Evolutionary conservation across 2,329 filamentous ascomycete genomes (phyloP), one percentile per base, ranked within the genome.

Genomic region (Diaporthe caulivora): DNA sequence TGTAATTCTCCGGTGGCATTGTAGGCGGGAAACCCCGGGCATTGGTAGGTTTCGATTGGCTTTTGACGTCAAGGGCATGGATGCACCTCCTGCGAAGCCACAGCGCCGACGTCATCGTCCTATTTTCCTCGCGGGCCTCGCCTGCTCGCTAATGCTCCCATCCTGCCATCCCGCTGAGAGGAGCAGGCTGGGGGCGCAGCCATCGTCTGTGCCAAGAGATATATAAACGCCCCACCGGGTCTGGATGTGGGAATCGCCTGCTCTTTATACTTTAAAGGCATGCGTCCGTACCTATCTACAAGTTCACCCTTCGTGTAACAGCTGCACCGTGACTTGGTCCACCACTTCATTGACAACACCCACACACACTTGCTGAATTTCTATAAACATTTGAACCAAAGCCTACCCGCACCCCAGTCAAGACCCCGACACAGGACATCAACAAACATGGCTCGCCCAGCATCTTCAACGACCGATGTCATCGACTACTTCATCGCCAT

Each of bases 401-500:
- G 21, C 21, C 17, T n/a, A 15, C 26, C n/a, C 1, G 21, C 57
- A 21, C 10, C 58, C 37, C 8, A 62, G 26, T 8, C 58, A 47
- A 5, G 15, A 9, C 15, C 10, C 21, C 29, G 15, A 17, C 29
- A 31, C 21, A 62, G 21, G 17, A 54, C 34, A 64, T 37, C 53
- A 71, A 29, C 68, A 68, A 58, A 40, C 71, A 75, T 75, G 74
- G 54, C 68, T 57, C 70, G 64, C 6, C 67, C 72, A 34, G 71
- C 70, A 21, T 75, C 74, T 6, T 75, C 74, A 42, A 75, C 67
- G 34, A 53, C 74, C 47, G 74, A 75, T 44, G 54, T 75, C 47
- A 71, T 75, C 54, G 71, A 75, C 54, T 75, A 75, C 49, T 57
- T 75, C 47, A 68, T 75, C 53, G 74, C 74, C 18, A 73, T 75